phyloP scores from a whole-genome alignment of 2,329 filamentous ascomycete genomes.

The Epichloe bromicola region DNA sequence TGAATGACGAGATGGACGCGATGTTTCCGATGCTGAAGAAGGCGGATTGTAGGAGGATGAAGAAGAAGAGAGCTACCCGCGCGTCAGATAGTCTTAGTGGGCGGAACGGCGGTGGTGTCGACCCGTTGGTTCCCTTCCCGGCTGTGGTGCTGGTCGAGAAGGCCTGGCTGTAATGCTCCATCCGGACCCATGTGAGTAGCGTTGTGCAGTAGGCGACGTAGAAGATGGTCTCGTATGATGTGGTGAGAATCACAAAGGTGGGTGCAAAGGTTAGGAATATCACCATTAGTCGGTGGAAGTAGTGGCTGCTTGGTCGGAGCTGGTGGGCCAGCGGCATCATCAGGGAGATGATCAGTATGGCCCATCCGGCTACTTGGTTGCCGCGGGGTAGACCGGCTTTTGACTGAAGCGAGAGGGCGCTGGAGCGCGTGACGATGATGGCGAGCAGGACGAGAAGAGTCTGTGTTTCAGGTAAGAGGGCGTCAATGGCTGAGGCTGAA shows the following conservation, averaged over 20 bases:
- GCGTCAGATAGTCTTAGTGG: constrained; percentile 69
- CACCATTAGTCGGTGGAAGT: constrained; percentile 76
- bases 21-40: constrained; percentile 98
- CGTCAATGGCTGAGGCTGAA: too few species aligned
- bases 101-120: constrained; percentile 26
- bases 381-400: constrained; percentile 80
- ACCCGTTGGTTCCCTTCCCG: constrained; percentile 14
- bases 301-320: constrained; percentile 69
- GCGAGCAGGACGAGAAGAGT: constrained; percentile 34
- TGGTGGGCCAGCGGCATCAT: constrained; percentile 71
- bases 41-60: constrained; percentile 84
- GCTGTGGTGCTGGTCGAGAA: not conserved
- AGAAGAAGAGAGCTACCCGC: constrained; percentile 85
- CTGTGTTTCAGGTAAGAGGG: too few species aligned
- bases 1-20: constrained; percentile 87
- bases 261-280: constrained; percentile 90
- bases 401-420: constrained; percentile 70
- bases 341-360: constrained; percentile 60
- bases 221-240: constrained; percentile 94
- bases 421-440: constrained; percentile 78
- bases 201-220: constrained; percentile 80
- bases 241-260: constrained; percentile 88
- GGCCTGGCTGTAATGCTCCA: not conserved
- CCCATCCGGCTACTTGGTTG: constrained; percentile 79
- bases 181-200: constrained; percentile 72